Conservation (phyloP, 768 basidiomycete species). For the Podaxis carcinomalis region DNA sequence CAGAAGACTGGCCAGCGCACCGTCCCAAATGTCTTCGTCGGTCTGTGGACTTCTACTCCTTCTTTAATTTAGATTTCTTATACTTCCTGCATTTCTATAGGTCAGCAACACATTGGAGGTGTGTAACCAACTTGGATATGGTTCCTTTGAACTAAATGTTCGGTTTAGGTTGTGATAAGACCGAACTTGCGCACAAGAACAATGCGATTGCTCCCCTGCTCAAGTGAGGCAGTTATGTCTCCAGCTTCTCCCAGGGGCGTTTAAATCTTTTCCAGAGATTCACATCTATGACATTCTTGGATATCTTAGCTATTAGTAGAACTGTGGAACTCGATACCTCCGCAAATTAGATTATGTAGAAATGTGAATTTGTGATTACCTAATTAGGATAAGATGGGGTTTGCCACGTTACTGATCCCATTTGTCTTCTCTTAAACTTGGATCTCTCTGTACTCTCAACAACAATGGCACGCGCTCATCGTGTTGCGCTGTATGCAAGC, state of each 20-base stretch:
- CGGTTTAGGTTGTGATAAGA: constrained; percentile 35
- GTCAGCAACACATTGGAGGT: constrained; percentile 55
- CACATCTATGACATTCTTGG: background rate
- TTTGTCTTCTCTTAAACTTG: background rate
- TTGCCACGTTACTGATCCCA: constrained; percentile 9
- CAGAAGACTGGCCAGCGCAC: constrained; percentile 64
- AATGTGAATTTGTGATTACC: background rate
- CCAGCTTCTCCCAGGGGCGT: background rate
- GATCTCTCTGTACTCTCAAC: background rate
- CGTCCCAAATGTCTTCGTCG: constrained; percentile 77
- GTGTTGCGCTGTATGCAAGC: constrained; percentile 42
- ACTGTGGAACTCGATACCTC: background rate
- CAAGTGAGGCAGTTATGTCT: constrained; percentile 21
- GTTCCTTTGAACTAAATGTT: background rate
- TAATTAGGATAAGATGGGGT: background rate
- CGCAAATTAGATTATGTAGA: background rate
- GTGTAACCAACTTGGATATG: constrained; percentile 3
- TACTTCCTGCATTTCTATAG: constrained; percentile 22
- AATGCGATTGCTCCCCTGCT: constrained; percentile 27
- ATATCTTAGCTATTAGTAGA: background rate
- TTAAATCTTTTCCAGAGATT: background rate
- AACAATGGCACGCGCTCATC: constrained; percentile 59
- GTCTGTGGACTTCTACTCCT: constrained; percentile 34
- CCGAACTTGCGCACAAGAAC: constrained; percentile 23
- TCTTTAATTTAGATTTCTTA: background rate